Conservation (phyloP, 192 early-diverging fungal species). For the Coemansia reversa region DNA sequence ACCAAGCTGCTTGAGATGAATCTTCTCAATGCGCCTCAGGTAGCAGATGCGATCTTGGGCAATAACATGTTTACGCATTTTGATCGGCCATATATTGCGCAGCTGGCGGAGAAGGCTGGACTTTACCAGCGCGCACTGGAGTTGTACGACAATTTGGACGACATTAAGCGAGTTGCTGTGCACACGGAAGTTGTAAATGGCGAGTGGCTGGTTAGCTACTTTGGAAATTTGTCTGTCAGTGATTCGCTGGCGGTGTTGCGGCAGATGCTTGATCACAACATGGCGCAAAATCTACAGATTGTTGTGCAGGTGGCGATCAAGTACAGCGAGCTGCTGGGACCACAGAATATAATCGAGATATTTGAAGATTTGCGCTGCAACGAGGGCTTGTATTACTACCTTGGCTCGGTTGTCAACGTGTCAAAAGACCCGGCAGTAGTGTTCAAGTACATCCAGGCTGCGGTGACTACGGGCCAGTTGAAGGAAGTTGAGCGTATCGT, state of each 20-base stretch:
- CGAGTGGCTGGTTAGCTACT: slow-evolving; percentile 94
- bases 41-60: slow-evolving; percentile 96
- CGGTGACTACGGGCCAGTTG: slow-evolving; percentile 85
- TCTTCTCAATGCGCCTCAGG: slow-evolving; percentile 93
- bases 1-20: slow-evolving; percentile 98
- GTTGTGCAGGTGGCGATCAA: slow-evolving; percentile 95
- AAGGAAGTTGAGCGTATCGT: slow-evolving; percentile 98
- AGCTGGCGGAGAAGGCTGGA: slow-evolving; percentile 96
- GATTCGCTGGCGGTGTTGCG: slow-evolving; percentile 92
- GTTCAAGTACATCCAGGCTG: slow-evolving; percentile 99
- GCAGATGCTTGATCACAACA: slow-evolving; percentile 90
- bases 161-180: slow-evolving; percentile 91
- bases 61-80: slow-evolving; percentile 97
- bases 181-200: slow-evolving; percentile 81
- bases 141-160: slow-evolving; percentile 93
- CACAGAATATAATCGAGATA: slow-evolving; percentile 82
- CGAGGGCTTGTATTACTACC: slow-evolving; percentile 96
- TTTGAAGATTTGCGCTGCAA: slow-evolving; percentile 90
- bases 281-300: slow-evolving; percentile 93
- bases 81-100: slow-evolving; percentile 86
- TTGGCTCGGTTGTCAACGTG: slow-evolving; percentile 94
- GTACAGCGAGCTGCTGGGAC: slow-evolving; percentile 93
- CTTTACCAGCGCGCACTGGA: slow-evolving; percentile 94
- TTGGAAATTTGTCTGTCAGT: slow-evolving; percentile 94
- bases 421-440: slow-evolving; percentile 93